Percentiles rank a stretch among this genome's conserved stretches.
Conservation (phyloP, 2,329 filamentous ascomycete genomes). For the Venturia oleaginea region DNA sequence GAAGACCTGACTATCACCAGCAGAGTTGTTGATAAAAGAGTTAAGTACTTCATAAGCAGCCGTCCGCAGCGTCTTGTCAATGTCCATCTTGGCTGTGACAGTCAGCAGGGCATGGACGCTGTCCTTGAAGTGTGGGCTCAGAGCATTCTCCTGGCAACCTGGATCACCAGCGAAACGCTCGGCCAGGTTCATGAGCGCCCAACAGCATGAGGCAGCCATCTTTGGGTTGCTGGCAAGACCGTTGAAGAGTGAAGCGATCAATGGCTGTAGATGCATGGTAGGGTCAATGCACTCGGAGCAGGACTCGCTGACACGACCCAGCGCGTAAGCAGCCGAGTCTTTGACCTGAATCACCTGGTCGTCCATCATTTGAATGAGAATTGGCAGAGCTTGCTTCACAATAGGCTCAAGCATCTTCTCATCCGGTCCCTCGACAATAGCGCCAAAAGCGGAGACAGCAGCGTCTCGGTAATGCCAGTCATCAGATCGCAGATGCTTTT, state of each 20-base stretch:
- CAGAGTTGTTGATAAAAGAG: constrained; percentile 84
- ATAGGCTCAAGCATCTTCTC: constrained; percentile 86
- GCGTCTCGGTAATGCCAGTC: constrained; percentile 96
- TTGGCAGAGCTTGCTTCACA: constrained; percentile 87
- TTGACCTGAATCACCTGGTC: constrained; percentile 83
- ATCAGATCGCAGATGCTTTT: constrained; percentile 77
- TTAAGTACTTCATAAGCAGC: constrained; percentile 96
- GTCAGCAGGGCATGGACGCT: constrained; percentile 78
- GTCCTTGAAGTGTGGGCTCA: constrained; percentile 88
- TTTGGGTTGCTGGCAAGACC: constrained; percentile 85
- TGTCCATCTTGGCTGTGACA: constrained; percentile 72
- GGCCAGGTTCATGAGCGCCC: constrained; percentile 96
- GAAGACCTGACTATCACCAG: constrained; percentile 71
- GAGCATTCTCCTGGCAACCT: constrained; percentile 66
- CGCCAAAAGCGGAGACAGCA: constrained; percentile 92
- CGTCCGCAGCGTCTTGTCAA: constrained; percentile 82
- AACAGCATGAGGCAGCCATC: constrained; percentile 98
- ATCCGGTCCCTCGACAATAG: constrained; percentile 97
- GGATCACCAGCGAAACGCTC: constrained; percentile 88
- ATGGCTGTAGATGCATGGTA: constrained; percentile 66
- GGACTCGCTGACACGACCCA: constrained; percentile 91
- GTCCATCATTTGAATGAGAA: constrained; percentile 87
- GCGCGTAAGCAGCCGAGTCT: constrained; percentile 90
- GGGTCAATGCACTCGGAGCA: constrained; percentile 89
- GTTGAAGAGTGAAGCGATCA: constrained; percentile 83